Conservation (phyloP, 768 basidiomycete species). For the Suillus sp. region DNA sequence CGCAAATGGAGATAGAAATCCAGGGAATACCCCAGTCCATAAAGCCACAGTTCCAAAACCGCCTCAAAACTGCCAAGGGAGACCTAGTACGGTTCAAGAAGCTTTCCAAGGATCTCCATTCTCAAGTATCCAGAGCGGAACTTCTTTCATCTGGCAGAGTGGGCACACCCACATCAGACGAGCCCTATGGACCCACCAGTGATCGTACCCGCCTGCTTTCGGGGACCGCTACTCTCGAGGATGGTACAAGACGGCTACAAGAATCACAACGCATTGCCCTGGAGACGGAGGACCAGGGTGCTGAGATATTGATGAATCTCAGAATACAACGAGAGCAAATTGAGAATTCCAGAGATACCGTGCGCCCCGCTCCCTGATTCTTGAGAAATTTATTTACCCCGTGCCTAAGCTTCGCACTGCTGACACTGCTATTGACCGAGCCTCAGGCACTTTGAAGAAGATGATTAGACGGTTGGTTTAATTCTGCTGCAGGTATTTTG, state of each 20-base stretch:
- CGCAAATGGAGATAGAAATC: constrained; percentile 99
- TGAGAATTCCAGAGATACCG: constrained; percentile 88
- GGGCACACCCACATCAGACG: constrained; percentile 59
- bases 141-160: constrained; percentile 59
- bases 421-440: constrained; percentile 87
- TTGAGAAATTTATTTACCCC: not conserved
- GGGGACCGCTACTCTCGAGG: constrained; percentile 77
- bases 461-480: constrained; percentile 88
- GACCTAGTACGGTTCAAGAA: constrained; percentile 82
- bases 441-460: constrained; percentile 88
- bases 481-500: constrained; percentile 11
- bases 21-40: constrained; percentile 91
- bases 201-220: constrained; percentile 81
- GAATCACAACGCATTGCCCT: constrained; percentile 92
- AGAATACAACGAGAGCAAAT: constrained; percentile 91
- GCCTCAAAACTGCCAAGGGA: constrained; percentile 74
- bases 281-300: constrained; percentile 95
- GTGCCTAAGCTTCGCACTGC: constrained; percentile 74
- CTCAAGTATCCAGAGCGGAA: constrained; percentile 71
- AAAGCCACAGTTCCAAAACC: constrained; percentile 71
- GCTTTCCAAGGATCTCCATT: constrained; percentile 69
- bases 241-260: constrained; percentile 82
- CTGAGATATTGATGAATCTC: constrained; percentile 86
- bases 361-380: constrained; percentile 30
- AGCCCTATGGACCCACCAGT: constrained; percentile 70